These are phyloP conservation scores for Mortierella sp. DNA, from an alignment of 371 early-diverging fungal species.

Conservation along the genomic window DNA sequence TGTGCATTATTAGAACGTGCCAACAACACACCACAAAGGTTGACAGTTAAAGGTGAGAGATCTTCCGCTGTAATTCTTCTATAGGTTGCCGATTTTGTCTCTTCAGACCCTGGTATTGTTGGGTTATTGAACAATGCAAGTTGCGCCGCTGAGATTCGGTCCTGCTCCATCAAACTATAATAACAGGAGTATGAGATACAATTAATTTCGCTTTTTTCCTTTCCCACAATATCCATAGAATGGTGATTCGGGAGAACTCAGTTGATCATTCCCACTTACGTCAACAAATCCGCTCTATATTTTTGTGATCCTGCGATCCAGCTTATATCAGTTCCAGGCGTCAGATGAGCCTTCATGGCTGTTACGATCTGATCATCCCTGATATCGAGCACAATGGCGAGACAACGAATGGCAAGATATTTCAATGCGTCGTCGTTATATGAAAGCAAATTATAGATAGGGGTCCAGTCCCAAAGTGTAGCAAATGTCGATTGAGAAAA, in stretches of 20 bases:
- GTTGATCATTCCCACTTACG: conserved; percentile 28
- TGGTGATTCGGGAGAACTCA: neutral
- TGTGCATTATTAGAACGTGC: conserved; percentile 26
- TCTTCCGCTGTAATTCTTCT: conserved; percentile 59
- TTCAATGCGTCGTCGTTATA: conserved; percentile 62
- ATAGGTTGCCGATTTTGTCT: neutral
- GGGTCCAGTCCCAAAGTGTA: conserved; percentile 77
- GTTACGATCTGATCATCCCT: conserved; percentile 59
- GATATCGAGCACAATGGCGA: conserved; percentile 65
- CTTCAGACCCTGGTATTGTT: conserved; percentile 18
- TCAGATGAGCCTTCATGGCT: conserved; percentile 37
- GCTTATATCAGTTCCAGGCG: conserved; percentile 21
- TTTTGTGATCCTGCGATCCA: conserved; percentile 41
- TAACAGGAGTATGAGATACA: neutral
- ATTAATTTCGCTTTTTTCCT: neutral
- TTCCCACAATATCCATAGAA: neutral
- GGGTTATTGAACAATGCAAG: conserved; percentile 57
- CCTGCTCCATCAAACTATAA: conserved; percentile 52
- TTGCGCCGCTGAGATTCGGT: conserved; percentile 45
- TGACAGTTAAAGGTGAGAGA: conserved; percentile 68
- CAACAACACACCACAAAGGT: conserved; percentile 77
- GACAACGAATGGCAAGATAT: conserved; percentile 67
- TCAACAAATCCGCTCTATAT: conserved; percentile 37
- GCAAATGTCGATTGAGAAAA: conserved; percentile 69
- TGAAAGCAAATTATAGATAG: conserved; percentile 67